Conservation (phyloP, 2,329 filamentous ascomycete species). For the Madurella mycetomatis region DNA sequence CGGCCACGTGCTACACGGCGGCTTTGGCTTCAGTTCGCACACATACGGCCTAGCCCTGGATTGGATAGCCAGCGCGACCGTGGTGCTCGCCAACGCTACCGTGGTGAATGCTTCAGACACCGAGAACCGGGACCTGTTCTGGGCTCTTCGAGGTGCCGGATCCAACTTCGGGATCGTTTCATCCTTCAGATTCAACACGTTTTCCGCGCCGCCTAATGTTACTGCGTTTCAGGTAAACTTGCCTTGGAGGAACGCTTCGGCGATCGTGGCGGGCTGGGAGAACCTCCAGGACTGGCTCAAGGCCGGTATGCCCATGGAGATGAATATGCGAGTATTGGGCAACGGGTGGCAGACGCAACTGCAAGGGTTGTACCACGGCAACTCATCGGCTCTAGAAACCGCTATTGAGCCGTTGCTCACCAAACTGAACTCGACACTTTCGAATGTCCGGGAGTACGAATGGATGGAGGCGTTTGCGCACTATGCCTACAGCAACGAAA, state of each 20-base stretch:
- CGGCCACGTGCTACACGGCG: conserved; percentile 39
- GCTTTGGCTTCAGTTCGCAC: conserved; percentile 37
- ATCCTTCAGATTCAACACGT: conserved; percentile 38
- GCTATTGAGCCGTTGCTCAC: conserved; percentile 26
- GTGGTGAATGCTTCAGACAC: conserved; percentile 30
- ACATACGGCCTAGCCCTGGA: conserved; percentile 35
- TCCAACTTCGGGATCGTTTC: conserved; percentile 40
- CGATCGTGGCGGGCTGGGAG: conserved; percentile 25
- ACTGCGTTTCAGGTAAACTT: conserved; percentile 29
- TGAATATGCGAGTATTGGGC: conserved; percentile 31
- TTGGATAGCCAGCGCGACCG: conserved; percentile 33
- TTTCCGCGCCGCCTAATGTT: conserved; percentile 32
- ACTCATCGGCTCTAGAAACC: conserved; percentile 9
- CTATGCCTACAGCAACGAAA: conserved; percentile 30
- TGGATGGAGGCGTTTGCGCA: conserved; percentile 30
- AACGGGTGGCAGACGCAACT: conserved; percentile 24
- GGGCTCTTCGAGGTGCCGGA: conserved; percentile 40
- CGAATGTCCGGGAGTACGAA: conserved; percentile 22
- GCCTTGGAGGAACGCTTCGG: conserved; percentile 23
- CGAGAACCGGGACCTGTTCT: conserved; percentile 39
- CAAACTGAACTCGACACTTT: conserved; percentile 23
- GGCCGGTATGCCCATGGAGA: conserved; percentile 25
- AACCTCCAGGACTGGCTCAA: conserved; percentile 27
- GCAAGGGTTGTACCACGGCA: conserved; percentile 30
- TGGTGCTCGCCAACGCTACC: conserved; percentile 35